A percentile compares a stretch with the other conserved stretches of the same genome.
phyloP scores from a whole-genome alignment of 164 flowering plant species.

The Stephania japonica region DNA sequence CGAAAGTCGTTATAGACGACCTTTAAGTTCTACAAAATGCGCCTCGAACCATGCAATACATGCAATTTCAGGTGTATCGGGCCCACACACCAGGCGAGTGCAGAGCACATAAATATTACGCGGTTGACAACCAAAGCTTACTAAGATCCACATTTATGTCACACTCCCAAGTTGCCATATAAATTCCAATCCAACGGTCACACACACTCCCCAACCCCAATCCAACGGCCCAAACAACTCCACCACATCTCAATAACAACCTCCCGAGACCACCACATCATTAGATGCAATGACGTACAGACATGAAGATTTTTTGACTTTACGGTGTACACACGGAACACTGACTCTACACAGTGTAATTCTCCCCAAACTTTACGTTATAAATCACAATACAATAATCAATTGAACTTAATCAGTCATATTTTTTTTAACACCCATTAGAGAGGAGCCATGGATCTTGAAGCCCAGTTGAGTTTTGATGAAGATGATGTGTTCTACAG shows the following conservation, averaged over 20 bases:
- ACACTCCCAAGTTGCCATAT: not conserved
- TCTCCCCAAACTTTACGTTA: not conserved
- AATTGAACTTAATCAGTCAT: not conserved
- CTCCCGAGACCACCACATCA: not conserved
- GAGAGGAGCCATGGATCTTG: slow-evolving; percentile 8
- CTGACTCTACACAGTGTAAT: not conserved
- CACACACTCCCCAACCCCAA: not conserved
- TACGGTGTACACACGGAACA: not conserved
- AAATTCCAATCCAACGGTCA: not conserved
- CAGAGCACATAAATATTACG: not conserved
- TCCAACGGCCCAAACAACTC: not conserved
- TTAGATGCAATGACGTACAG: not conserved
- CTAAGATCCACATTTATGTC: slow-evolving; percentile 1
- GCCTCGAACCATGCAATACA: too few species aligned
- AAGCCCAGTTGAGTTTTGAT: not conserved
- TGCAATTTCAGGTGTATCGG: too few species aligned
- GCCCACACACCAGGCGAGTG: too few species aligned
- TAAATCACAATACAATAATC: not conserved
- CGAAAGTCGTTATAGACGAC: too few species aligned
- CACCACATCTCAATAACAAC: not conserved
- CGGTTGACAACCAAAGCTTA: not conserved
- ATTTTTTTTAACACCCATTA: slow-evolving; percentile 2
- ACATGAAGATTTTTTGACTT: not conserved
- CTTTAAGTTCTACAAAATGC: too few species aligned
- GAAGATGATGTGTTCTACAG: slow-evolving; percentile 39